Conservation (phyloP, 257 asterid genomes). For the Nicotiana attenuata region DNA sequence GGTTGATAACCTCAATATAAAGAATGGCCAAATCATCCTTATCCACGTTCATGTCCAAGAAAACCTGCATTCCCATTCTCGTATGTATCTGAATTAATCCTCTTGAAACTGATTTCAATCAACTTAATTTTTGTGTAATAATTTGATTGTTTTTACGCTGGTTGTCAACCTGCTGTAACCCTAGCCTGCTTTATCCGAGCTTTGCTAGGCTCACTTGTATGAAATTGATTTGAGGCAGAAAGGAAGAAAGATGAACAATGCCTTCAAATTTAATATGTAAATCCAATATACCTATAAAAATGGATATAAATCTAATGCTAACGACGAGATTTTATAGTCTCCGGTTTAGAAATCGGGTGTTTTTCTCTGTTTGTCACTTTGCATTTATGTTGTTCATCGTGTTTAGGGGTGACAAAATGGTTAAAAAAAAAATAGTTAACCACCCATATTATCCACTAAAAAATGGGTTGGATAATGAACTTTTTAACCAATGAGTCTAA, state of each 20-base stretch:
- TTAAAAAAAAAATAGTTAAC: too few species aligned
- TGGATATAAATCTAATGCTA: not conserved
- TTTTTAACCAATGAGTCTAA: too few species aligned
- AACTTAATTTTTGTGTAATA: not conserved
- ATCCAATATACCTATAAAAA: too few species aligned
- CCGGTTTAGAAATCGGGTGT: too few species aligned
- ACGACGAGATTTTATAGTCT: not conserved
- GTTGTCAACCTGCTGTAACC: not conserved
- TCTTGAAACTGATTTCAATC: not conserved
- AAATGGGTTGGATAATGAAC: too few species aligned
- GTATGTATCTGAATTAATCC: constrained; percentile 27
- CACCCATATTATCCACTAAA: too few species aligned
- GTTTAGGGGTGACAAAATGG: too few species aligned
- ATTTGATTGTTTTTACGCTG: not conserved
- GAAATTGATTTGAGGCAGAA: not conserved
- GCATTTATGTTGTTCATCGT: not conserved
- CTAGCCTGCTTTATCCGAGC: not conserved
- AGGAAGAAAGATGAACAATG: not conserved
- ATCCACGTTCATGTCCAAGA: constrained; percentile 49
- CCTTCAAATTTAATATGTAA: not conserved
- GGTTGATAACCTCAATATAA: constrained; percentile 46
- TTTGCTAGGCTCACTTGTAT: not conserved
- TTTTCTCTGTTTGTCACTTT: not conserved
- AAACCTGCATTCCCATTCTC: constrained; percentile 21
- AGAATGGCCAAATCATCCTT: constrained; percentile 40